Evolutionary conservation across 495 filamentous ascomycete genomes (phyloP).

Genomic region (Penicillium mononematosum): DNA sequence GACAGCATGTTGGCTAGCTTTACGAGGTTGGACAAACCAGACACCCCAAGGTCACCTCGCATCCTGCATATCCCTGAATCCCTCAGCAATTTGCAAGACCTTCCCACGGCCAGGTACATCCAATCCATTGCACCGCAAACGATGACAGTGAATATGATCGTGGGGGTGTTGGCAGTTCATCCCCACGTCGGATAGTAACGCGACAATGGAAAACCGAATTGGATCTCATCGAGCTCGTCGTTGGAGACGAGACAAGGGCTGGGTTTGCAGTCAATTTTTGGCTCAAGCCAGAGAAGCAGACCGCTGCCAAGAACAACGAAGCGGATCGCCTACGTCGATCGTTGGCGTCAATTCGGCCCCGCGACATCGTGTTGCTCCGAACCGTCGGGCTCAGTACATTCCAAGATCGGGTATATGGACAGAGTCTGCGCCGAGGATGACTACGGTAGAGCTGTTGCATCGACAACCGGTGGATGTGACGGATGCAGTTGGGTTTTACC

Average conservation of each 20-base stretch:
- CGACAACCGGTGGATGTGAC: constrained; percentile 41
- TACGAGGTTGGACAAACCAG: constrained; percentile 14
- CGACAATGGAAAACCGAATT: constrained; percentile 49
- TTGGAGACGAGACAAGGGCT: constrained; percentile 82
- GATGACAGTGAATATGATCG: constrained; percentile 73
- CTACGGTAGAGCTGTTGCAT: constrained; percentile 68
- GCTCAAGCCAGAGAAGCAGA: constrained; percentile 47
- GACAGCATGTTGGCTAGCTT: constrained; percentile 24
- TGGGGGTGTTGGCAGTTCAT: constrained; percentile 70
- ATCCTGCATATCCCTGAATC: constrained; percentile 26
- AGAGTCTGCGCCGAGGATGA: constrained; percentile 67
- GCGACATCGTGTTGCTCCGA: constrained; percentile 72
- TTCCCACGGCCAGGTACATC: constrained; percentile 70
- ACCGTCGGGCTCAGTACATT: constrained; percentile 77
- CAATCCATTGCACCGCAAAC: constrained; percentile 72
- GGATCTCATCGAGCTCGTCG: constrained; percentile 71
- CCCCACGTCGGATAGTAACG: constrained; percentile 60
- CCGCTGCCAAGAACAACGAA: constrained; percentile 23
- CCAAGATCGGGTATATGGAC: constrained; percentile 71
- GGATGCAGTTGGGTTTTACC: constrained; percentile 42
- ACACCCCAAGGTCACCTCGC: constrained; percentile 10
- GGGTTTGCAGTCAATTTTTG: constrained; percentile 85
- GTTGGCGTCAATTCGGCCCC: constrained; percentile 55
- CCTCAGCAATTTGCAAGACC: constrained; percentile 63
- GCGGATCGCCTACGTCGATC: constrained; percentile 36